Percentiles rank a stretch among this genome's conserved stretches.
phyloP scores from a whole-genome alignment of 1,139 yeast species.

The Suzukiozyma palmioleophila region DNA sequence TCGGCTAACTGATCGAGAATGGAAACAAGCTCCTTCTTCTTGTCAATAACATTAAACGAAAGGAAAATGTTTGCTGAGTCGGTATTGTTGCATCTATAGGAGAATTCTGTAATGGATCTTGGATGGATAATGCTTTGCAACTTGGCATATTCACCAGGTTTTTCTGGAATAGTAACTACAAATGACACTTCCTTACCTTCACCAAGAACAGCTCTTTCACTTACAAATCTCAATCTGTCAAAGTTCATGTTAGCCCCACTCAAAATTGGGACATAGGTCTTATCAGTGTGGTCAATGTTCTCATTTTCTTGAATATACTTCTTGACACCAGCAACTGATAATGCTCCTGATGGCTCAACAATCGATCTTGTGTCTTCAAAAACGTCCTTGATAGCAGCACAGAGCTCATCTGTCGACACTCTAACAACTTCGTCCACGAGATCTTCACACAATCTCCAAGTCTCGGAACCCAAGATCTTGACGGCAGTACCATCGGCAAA shows the following conservation, averaged over 20 bases:
- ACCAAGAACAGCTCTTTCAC: slow-evolving; percentile 96
- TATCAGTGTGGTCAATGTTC: slow-evolving; percentile 65
- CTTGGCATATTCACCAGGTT: slow-evolving; percentile 81
- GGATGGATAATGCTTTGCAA: slow-evolving; percentile 78
- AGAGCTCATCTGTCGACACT: slow-evolving; percentile 90
- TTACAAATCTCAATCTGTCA: slow-evolving; percentile 92
- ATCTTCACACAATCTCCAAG: slow-evolving; percentile 74
- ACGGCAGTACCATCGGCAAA: slow-evolving; percentile 99
- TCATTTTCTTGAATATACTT: slow-evolving; percentile 66
- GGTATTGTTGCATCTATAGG: slow-evolving; percentile 65
- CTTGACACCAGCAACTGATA: slow-evolving; percentile 91
- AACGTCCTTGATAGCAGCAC: slow-evolving; percentile 96
- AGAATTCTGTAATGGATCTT: slow-evolving; percentile 87
- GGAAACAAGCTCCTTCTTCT: slow-evolving; percentile 48
- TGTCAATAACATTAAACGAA: slow-evolving; percentile 78
- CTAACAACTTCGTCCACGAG: slow-evolving; percentile 84
- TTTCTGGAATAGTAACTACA: slow-evolving; percentile 85
- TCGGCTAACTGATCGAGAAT: slow-evolving; percentile 39
- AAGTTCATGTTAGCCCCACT: slow-evolving; percentile 99
- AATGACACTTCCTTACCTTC: slow-evolving; percentile 95
- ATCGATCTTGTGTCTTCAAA: slow-evolving; percentile 93
- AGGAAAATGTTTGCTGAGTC: slow-evolving; percentile 75
- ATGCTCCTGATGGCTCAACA: slow-evolving; percentile 96
- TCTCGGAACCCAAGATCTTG: slow-evolving; percentile 81
- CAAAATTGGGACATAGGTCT: slow-evolving; percentile 77